Evolutionary conservation across 176 grass and related monocot genomes (phyloP), one percentile per base, ranked within the genome.

Genomic region (Triticum dicoccoides): DNA sequence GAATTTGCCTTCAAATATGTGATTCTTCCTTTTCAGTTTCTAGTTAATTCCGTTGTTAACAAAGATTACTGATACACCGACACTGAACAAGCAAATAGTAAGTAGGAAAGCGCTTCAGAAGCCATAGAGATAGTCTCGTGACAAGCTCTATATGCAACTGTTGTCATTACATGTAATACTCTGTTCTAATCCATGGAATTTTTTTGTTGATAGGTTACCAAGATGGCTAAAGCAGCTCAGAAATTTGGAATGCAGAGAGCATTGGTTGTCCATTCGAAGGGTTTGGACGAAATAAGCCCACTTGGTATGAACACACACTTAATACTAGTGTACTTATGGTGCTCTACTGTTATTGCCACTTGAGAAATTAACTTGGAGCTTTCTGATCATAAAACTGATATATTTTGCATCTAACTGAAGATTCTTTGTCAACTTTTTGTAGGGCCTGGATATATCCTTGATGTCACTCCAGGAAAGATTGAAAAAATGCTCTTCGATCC

Each of bases 371-470:
- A 38, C 0, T 56, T 44, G 18, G 25, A 35, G 14, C 27, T 64
- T 88, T 62, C 34, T 77, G 25, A 24, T 73, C 35, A 86, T 30
- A 30, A 30, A 30, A 82, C 59, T 84, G 66, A 52, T 78, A 49
- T 87, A 32, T 62, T 83, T 23, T 84, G 52, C 65, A 77, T 71
- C 79, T 82, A 38, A 86, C n/a, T 61, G 49, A 82, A 63, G 11
- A 33, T 65, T 14, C 5, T 71, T 67, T 84, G 47, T 65, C 20
- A 32, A 79, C 82, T 80, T 42, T 44, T 3, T 94, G 63, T 41
- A 99, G 97, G 97, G 61, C 80, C 90, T 89, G 97, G 94, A 89
- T 99, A 99, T 84, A 94, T 99, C 82, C 92, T 99, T 80, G 94
- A 99, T 85, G 94, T 97, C 54, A 97, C 94, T 54, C 92, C 92